Percentiles rank a stretch among this genome's conserved stretches.
phyloP scores from a whole-genome alignment of 129 eudicot genomes.

The Artemisia annua region DNA sequence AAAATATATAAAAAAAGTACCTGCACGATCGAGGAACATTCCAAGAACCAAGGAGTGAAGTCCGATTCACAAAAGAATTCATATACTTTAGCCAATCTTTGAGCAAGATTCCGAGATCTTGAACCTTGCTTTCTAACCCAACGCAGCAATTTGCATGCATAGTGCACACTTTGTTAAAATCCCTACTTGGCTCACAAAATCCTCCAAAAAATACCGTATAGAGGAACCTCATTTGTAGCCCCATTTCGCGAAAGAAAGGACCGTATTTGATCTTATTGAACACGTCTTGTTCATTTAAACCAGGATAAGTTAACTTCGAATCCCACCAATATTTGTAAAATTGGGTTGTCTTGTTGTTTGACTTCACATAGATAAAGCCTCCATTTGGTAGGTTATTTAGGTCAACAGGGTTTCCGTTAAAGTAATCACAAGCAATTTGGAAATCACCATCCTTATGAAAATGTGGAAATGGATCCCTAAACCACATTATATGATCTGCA shows the following conservation, averaged over 20 bases:
- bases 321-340: constrained; percentile 66
- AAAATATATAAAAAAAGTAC: constrained; percentile 7
- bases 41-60: constrained; percentile 30
- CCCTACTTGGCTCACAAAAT: constrained; percentile 62
- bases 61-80: constrained; percentile 13
- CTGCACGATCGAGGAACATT: constrained; percentile 46
- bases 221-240: constrained; percentile 48
- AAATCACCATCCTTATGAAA: constrained; percentile 59
- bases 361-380: constrained; percentile 64
- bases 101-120: constrained; percentile 54
- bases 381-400: constrained; percentile 56
- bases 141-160: constrained; percentile 89
- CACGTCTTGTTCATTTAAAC: constrained; percentile 67
- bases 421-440: constrained; percentile 72
- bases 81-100: constrained; percentile 58
- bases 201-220: constrained; percentile 73
- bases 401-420: constrained; percentile 39
- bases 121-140: constrained; percentile 60
- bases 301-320: constrained; percentile 45
- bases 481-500: constrained; percentile 87
- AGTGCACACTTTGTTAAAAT: constrained; percentile 65
- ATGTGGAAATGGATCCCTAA: constrained; percentile 68
- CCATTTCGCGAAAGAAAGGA: constrained; percentile 40
- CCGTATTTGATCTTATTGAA: constrained; percentile 51
- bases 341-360: constrained; percentile 44